Base-by-base conservation (phyloP, 2,329 filamentous ascomycete genomes). In the Coleophoma crateriformis region DNA sequence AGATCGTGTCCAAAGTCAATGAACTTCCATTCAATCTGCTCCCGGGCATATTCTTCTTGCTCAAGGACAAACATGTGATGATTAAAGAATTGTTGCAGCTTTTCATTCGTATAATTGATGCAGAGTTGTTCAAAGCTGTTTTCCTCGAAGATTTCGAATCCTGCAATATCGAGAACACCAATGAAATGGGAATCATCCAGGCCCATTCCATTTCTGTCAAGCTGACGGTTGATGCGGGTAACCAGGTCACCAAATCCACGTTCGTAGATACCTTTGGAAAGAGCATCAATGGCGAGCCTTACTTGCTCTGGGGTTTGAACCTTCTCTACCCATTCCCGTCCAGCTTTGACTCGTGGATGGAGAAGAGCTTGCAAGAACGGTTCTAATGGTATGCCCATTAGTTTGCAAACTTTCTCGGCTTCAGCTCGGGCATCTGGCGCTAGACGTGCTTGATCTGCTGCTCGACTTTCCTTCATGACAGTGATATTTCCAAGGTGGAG, bases 71-170 rank as follows among this genome's bases (percentile, higher is more conserved):
- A 99, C 94, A 99, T 99, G 73, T 99, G 95, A 66, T 99, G 94
- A 63, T 99, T 99, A 79, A 99, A 99, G 68, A 99, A 99, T 60
- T 99, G 94, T 64, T 99, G 94, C 7, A 99, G 81, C 68, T 96
- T 99, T 68, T 99, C 94, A 70, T 99, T 99, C 54, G 95, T 97
- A 70, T 99, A 99, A 70, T 99, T 99, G 78, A 99, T 99, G 74
- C 94, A 99, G 6, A 99, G 79, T 68, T 99, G 94, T 67, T 99
- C 94, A 63, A 99, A 99, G 73, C 92, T 96, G 73, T 99, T 99
- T 62, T 89, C 82, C 60, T 99, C 91, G 61, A 99, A 99, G 51
- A 99, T 99, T 65, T 99, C 94, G 68, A 99, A 99, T 53, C 94
- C 94, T 56, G 95, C 95, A 68, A 99, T 99, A 81, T 99, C 94